Percentiles rank a stretch among this genome's conserved stretches.
phyloP scores from a whole-genome alignment of 208 protist species.

The Tetramitus jugosus region DNA sequence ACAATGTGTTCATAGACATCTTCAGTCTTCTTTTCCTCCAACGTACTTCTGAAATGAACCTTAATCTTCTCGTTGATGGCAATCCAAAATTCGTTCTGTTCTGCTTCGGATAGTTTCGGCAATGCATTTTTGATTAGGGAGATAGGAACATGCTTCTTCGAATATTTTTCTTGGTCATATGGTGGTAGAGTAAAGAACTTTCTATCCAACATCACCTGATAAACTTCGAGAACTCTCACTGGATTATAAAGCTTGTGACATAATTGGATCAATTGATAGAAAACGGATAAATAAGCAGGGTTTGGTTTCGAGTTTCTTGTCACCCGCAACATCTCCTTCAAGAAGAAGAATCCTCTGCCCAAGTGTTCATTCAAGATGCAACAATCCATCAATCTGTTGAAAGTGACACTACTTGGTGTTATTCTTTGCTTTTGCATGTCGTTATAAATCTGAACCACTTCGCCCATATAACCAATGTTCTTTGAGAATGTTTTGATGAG shows the following conservation, averaged over 20 bases:
- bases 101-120: background rate
- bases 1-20: too few species aligned
- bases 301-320: too few species aligned
- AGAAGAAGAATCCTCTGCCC: background rate
- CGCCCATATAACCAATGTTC: background rate
- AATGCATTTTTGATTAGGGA: too few species aligned
- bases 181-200: background rate
- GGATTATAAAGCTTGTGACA: background rate
- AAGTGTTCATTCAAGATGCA: background rate
- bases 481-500: too few species aligned
- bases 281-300: background rate
- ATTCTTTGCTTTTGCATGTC: background rate
- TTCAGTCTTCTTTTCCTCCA: too few species aligned
- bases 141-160: background rate
- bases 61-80: background rate
- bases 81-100: slow-evolving; percentile 1
- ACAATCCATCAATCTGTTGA: background rate
- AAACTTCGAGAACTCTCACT: background rate
- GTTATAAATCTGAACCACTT: slow-evolving; percentile 7
- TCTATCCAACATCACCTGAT: background rate
- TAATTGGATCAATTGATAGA: background rate
- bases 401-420: background rate
- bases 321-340: too few species aligned
- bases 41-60: too few species aligned
- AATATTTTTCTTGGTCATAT: background rate